Conservation (phyloP, 208 protist genomes). For the Leishmania lainsoni region DNA sequence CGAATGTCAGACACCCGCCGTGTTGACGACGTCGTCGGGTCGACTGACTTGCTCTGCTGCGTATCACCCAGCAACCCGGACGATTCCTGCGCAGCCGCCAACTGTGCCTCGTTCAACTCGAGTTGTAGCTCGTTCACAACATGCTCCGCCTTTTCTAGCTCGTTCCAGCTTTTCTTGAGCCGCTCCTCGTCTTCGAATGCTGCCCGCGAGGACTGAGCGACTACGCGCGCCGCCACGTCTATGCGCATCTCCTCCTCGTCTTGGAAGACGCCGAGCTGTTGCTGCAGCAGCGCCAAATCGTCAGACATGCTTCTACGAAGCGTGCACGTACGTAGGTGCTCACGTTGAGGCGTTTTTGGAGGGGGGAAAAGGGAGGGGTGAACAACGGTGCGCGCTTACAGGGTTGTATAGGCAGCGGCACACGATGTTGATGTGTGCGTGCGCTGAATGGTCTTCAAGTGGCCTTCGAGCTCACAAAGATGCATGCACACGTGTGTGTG, state of each 20-base stretch:
- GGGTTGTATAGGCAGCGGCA: not conserved
- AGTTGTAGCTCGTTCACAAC: constrained; percentile 27
- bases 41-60: not conserved
- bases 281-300: constrained; percentile 42
- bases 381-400: not conserved
- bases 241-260: constrained; percentile 59
- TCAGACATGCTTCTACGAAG: constrained; percentile 34
- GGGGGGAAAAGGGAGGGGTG: not conserved
- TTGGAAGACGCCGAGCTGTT: constrained; percentile 39
- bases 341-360: not conserved
- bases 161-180: constrained; percentile 40
- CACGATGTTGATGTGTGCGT: not conserved
- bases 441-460: not conserved
- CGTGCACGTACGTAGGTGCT: constrained; percentile 1
- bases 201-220: constrained; percentile 34
- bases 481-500: not conserved
- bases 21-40: not conserved
- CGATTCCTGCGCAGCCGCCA: constrained; percentile 7
- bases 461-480: not conserved
- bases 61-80: constrained; percentile 4
- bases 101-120: constrained; percentile 24
- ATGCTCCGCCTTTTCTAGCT: constrained; percentile 41
- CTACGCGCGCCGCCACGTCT: constrained; percentile 57
- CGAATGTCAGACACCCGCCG: constrained; percentile 23
- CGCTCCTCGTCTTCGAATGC: constrained; percentile 51